Evolutionary conservation across 2,329 filamentous ascomycete genomes (phyloP), one percentile per base, ranked within the genome.

Genomic region (Thielaviopsis punctulata): DNA sequence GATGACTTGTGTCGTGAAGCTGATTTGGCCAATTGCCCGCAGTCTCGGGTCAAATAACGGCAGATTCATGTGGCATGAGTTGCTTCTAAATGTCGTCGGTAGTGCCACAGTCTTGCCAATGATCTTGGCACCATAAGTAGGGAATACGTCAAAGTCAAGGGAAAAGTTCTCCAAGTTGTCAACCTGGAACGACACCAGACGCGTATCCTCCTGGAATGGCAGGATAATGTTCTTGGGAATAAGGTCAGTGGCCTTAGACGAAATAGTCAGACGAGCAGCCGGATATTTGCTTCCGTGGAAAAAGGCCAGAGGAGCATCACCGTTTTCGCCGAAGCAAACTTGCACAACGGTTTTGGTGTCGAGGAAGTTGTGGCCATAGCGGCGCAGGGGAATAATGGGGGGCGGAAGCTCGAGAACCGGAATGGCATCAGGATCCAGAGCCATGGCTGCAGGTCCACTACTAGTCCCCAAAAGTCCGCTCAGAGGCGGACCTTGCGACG

Each of bases 241-340:
- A 45, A 98, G 75, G 64, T 96, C 92, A 3, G 90, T 95, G 13
- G 87, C 79, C 65, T 98, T 96, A 45, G 90, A 95, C 0, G 92
- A 96, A 56, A 98, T 94, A 0, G 92, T 96, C 52, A 98, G 76
- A 49, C 92, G 82, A 50, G 92, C 87, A 19, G 92, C 92, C 18
- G 92, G 92, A 61, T 98, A 95, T 64, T 95, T 95, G 62, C 86
- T 88, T 60, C 94, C 86, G 62, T 95, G 90, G 69, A 96, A 95
- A 68, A 98, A 98, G n/a, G 85, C 69, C 49, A 98, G 81, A 0
- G 92, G 85, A 53, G 76, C 76, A 48, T 92, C 78, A 48, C 75
- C 77, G 41, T 76, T 71, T 56, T 82, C 80, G 23, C 77, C 71
- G 61, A 98, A 96, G 59, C 77, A 86, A 57, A 98, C 84, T 61